Percentiles rank a stretch among this genome's conserved stretches.
These are phyloP conservation scores for Suhomyces pyralidae DNA, from an alignment of 805 yeast genomes.

Conservation along the genomic window DNA sequence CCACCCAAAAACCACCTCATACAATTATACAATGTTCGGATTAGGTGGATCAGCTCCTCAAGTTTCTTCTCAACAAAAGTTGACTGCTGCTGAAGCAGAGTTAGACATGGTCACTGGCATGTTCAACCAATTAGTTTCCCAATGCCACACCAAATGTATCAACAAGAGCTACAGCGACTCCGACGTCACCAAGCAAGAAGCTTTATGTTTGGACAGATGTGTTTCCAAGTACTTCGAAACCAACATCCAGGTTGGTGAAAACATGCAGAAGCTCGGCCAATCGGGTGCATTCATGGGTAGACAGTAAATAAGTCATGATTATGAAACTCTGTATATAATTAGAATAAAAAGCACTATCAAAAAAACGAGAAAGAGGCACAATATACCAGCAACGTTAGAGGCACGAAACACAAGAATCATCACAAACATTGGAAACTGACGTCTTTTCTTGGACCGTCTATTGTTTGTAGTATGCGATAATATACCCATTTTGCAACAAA, in stretches of 20 bases:
- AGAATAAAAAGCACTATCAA: background rate
- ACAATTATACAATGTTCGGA: conserved; percentile 58
- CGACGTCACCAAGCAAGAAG: conserved; percentile 74
- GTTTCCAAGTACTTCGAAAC: conserved; percentile 93
- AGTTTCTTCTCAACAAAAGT: conserved; percentile 68
- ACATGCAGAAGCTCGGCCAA: conserved; percentile 48
- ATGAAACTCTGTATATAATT: background rate
- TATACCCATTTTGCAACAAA: too few relatives aligned
- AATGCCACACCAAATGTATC: conserved; percentile 87
- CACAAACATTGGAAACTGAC: too few relatives aligned
- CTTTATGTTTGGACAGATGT: conserved; percentile 90
- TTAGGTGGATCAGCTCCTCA: conserved; percentile 76
- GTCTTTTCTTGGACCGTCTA: too few relatives aligned
- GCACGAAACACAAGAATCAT: too few relatives aligned
- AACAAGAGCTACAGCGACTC: conserved; percentile 62
- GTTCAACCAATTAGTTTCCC: conserved; percentile 88
- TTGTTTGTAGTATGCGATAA: too few relatives aligned
- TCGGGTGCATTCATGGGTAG: conserved; percentile 47
- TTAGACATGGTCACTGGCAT: conserved; percentile 95
- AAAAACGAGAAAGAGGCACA: too few relatives aligned
- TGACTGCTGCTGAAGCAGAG: conserved; percentile 93
- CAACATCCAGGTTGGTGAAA: conserved; percentile 90
- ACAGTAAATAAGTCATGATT: conserved; percentile 16
- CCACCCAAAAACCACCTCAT: background rate
- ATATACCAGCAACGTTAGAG: too few relatives aligned